Base-by-base conservation (phyloP, 441 rosid species). In the Euphorbia corollata region DNA sequence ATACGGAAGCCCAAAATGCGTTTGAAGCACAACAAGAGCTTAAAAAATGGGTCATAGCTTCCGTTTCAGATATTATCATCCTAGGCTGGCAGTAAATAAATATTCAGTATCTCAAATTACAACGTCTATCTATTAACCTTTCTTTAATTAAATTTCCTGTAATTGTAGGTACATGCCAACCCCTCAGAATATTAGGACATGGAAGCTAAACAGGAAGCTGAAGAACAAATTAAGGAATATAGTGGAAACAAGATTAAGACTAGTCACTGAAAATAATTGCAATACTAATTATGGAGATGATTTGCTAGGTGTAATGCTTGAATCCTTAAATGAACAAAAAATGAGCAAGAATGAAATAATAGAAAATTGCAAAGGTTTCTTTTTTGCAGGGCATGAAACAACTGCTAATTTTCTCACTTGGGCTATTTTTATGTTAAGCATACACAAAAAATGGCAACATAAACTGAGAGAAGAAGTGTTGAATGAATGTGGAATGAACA, bases 281-380 rank as follows among this genome's bases (percentile, higher is more conserved):
- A n/a, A n/a, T 23, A 39, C 59, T 32, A 80, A 74, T 27, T 81
- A 74, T 27, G 90, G 86, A 60, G 74, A 82, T 13, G 87, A 86
- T 78, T 68, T 84, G 15, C 75, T 88, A 3, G 87, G 84, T 19
- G 8, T 77, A 48, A 68, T 84, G 81, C 64, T 86, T 50, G 70
- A 50, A 65, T 72, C 81, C 55, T 39, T 59, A 8, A 11, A 47
- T 24, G 54, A 69, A 4, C 27, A 61, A 1, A 64, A 45, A 36
- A 9, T 43, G 22, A 48, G n/a, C 41, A 66, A 39, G 16, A 76
- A 79, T 51, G 84, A 82, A 64, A 76, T 84, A 24, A 68, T 82
- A 38, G 91, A 86, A 13, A 85, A 86, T 19, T 84, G 89, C 71
- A 83, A 84, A 71, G 66, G 79, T 0, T 80, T 84, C 74, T 86